Percentiles rank a stretch among this genome's conserved stretches.
These are phyloP conservation scores for Colletotrichum destructivum DNA, from an alignment of 2,329 filamentous ascomycete species.

Conservation along the genomic window DNA sequence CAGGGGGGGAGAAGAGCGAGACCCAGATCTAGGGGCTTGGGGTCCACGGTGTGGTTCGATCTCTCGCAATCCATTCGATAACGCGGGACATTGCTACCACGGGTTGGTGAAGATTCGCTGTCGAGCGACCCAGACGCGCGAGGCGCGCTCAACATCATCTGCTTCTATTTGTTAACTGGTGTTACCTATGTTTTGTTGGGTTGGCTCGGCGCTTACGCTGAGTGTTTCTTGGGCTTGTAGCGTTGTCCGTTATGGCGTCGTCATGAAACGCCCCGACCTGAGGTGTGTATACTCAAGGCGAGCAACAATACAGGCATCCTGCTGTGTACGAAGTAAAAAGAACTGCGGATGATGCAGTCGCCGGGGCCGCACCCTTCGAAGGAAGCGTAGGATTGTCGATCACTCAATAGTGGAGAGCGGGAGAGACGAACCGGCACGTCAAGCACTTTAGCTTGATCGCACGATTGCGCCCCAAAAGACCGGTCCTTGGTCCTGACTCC, in stretches of 20 bases:
- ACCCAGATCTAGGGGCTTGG: conserved; percentile 30
- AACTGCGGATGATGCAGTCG: not conserved
- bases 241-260: too few relatives aligned
- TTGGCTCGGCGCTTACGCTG: not conserved
- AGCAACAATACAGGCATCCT: too few relatives aligned
- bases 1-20: conserved; percentile 1
- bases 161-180: not conserved
- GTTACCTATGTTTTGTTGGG: not conserved
- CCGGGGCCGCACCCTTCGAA: conserved; percentile 2
- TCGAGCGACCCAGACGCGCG: conserved; percentile 18
- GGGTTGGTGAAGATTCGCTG: conserved; percentile 18
- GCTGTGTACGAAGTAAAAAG: not conserved
- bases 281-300: too few relatives aligned
- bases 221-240: not conserved
- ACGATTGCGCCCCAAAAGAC: conserved; percentile 29
- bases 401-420: conserved; percentile 24
- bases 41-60: conserved; percentile 21
- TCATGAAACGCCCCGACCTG: too few relatives aligned
- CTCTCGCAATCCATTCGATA: conserved; percentile 21
- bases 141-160: not conserved
- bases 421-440: conserved; percentile 11
- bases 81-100: not conserved
- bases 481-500: conserved; percentile 17
- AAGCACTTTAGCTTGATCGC: conserved; percentile 11
- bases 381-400: conserved; percentile 9